Conservation (phyloP, 257 asterid species). For the Lycium barbarum region DNA sequence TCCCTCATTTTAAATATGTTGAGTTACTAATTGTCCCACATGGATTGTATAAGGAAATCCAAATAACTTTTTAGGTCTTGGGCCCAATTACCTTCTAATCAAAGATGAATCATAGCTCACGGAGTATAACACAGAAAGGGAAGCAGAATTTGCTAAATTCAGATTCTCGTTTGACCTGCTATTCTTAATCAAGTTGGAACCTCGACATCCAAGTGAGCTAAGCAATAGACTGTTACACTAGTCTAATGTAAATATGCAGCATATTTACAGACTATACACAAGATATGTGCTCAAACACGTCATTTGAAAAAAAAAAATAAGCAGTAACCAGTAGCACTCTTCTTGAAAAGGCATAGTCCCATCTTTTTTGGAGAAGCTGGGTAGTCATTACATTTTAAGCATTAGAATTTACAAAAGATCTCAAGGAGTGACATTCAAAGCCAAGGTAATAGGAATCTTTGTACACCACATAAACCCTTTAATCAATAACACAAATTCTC, state of each 20-base stretch:
- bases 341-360: neutral
- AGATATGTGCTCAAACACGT: neutral
- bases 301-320: neutral
- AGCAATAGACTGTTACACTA: neutral
- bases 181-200: slow-evolving; percentile 18
- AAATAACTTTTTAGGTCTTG: neutral
- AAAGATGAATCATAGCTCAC: neutral
- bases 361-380: neutral
- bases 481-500: slow-evolving; percentile 3
- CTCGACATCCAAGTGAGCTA: neutral
- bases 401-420: neutral
- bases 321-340: neutral
- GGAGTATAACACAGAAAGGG: neutral
- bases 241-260: neutral
- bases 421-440: neutral
- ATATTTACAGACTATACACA: neutral
- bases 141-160: neutral
- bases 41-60: slow-evolving; percentile 16
- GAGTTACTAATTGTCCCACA: neutral
- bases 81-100: neutral
- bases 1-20: neutral
- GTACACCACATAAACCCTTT: neutral
- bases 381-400: neutral
- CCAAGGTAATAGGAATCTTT: slow-evolving; percentile 14
- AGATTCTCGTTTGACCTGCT: neutral